phyloP scores from a whole-genome alignment of 139 green algal species.

The Diplosphaera chodatii region DNA sequence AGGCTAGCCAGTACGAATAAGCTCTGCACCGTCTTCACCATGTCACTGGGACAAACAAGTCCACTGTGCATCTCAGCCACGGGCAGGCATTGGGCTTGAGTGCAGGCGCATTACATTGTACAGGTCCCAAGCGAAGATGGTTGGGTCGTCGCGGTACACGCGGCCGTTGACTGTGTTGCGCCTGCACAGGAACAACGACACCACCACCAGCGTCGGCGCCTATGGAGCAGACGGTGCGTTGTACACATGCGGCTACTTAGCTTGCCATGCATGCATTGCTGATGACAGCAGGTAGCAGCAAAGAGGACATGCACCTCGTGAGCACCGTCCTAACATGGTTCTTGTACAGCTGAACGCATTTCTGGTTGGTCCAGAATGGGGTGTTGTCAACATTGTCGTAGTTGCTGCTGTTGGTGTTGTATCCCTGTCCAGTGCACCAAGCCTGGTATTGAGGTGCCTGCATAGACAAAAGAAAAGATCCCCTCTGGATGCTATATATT shows the following conservation, averaged over 20 bases:
- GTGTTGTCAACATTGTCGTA: conserved; percentile 6
- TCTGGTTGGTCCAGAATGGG: not conserved
- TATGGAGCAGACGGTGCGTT: too few species aligned
- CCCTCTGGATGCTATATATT: too few species aligned
- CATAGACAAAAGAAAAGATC: too few species aligned
- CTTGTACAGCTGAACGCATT: conserved; percentile 6
- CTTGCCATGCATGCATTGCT: not conserved
- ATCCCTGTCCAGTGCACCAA: not conserved
- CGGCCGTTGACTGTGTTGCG: conserved; percentile 54
- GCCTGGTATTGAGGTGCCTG: conserved; percentile 1
- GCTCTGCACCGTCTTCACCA: too few species aligned
- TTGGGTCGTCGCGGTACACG: conserved; percentile 54
- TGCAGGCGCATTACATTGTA: conserved; percentile 36
- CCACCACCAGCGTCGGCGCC: too few species aligned
- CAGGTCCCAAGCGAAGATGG: conserved; percentile 58
- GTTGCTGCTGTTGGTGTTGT: not conserved
- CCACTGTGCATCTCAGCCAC: too few species aligned
- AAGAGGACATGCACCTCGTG: conserved; percentile 1
- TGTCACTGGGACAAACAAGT: too few species aligned
- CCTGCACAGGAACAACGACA: not conserved
- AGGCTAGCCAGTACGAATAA: too few species aligned
- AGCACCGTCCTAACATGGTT: conserved; percentile 5
- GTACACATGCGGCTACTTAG: too few species aligned
- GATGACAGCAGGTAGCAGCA: not conserved
- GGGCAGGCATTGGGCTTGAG: too few species aligned